Base-by-base conservation (phyloP, 1,284 basidiomycete genomes). In the Calocybe gambosa region DNA sequence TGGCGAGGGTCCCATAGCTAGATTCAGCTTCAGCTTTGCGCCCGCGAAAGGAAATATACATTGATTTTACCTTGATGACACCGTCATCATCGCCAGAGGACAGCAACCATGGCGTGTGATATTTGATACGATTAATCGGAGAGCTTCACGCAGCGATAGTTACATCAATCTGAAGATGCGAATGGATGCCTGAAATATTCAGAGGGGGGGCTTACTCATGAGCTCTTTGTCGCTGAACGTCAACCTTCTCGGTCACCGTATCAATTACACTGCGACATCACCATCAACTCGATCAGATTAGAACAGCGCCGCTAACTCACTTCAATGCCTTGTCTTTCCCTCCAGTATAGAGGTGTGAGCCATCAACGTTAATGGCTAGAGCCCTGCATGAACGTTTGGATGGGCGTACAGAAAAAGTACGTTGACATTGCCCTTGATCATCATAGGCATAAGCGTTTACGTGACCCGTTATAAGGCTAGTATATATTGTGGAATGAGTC, bases 41-140 rank as follows among this genome's bases (percentile, higher is more conserved):
- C 21, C 34, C 19, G 37, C 31, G 16, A 42, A 23, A 9, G 21
- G 39, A 39, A 38, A 38, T 39, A 18, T 26, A 42, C 28, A 35
- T 16, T 33, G 73, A 38, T n/a, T n/a, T n/a, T 46, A 89, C 90
- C 73, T 94, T 93, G 60, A 97, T 82, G 2, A 93, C 83, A 31
- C 94, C 93, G 48, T 95, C 91, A 61, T 97, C 94, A 59, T 96
- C 94, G 15, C 93, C 94, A 2, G 89, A 92, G 12, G 81, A 82
- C 12, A 95, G 63, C 49, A 93, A 66, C 59, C 83, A 77, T 2
- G 82, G 77, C 54, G 78, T 77, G 43, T 90, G 66, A 52, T 74
- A 71, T 58, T 81, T 83, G 31, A 93, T 74, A 47, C 92, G 85
- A 61, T 93, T 93, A 47, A 98, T 85, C 4, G 93, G 78, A 23